phyloP scores from a whole-genome alignment of 2,329 filamentous ascomycete genomes.

The Fusarium sp. region DNA sequence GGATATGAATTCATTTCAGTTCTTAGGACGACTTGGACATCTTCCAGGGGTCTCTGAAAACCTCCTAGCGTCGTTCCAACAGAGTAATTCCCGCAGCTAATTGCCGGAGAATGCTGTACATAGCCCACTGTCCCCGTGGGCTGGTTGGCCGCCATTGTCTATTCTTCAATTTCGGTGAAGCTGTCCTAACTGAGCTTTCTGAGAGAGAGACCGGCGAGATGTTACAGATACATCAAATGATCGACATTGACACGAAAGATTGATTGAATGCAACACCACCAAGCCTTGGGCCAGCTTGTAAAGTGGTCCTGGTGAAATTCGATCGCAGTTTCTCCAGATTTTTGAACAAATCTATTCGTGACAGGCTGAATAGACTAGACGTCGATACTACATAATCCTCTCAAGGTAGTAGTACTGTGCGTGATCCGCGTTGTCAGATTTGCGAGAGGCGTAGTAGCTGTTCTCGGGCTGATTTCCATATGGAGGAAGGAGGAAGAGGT shows the following conservation, averaged over 20 bases:
- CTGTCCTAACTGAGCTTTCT: conserved; percentile 2
- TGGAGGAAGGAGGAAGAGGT: neutral
- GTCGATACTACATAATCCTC: neutral
- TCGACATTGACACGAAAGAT: conserved; percentile 5
- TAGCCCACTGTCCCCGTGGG: neutral
- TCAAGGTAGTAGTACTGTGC: neutral
- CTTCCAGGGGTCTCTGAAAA: conserved; percentile 3
- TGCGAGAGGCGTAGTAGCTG: neutral
- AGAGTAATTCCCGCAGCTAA: conserved; percentile 22
- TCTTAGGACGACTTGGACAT: conserved; percentile 30
- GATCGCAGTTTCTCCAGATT: conserved; percentile 29
- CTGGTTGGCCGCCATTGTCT: neutral
- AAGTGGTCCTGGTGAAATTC: conserved; percentile 3
- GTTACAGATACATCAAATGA: conserved; percentile 7
- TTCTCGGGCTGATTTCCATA: conserved; percentile 4
- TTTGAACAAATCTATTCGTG: conserved; percentile 1
- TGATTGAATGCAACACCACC: conserved; percentile 8
- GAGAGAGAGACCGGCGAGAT: neutral
- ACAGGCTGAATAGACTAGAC: neutral
- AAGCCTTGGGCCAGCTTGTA: neutral
- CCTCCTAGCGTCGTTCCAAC: neutral
- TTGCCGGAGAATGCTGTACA: conserved; percentile 2
- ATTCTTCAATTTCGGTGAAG: conserved; percentile 14
- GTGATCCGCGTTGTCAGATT: conserved; percentile 18
- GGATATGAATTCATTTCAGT: conserved; percentile 30